Evolutionary conservation across 2,329 filamentous ascomycete genomes (phyloP), one percentile per base, ranked within the genome.

Genomic region (Colletotrichum magnum): DNA sequence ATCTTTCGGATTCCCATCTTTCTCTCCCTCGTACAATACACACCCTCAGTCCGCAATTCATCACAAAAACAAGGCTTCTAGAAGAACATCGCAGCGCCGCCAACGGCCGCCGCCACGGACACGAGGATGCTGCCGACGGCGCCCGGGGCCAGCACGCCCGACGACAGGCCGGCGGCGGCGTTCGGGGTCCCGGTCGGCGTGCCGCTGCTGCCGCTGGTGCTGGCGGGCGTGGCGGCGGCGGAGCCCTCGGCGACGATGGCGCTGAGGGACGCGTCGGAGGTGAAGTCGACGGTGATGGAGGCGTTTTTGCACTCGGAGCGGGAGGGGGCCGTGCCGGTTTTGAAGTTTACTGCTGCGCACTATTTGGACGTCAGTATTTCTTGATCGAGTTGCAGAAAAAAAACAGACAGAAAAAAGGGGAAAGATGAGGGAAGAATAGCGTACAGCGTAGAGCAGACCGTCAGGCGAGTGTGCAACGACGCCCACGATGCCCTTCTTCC

Each of bases 331-430:
- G 76, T 72, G 68, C 81, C 81, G n/a, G 75, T 74, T 71, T 90
- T 86, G 72, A 90, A 90, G 71, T 85, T 86, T 72, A 89, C 86
- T 41, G 83, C 81, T 50, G 87, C 78, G 74, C 88, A 89, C 87
- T 89, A 10, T 4, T 6, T 39, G n/a, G 26, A 12, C 21, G 28
- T 71, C 63, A 72, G 62, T 57, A 5, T 58, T 63, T 16, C 43
- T 2, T 43, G 13, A 63, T 32, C 32, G 51, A n/a, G n/a, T n/a
- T n/a, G n/a, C n/a, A n/a, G n/a, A n/a, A n/a, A n/a, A n/a, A n/a
- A n/a, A n/a, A n/a, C n/a, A n/a, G n/a, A n/a, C n/a, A n/a, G n/a
- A n/a, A n/a, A n/a, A n/a, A n/a, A n/a, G n/a, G n/a, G n/a, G n/a
- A n/a, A n/a, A 9, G 21, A 21, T n/a, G 9, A 12, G 15, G 15